Percentiles rank a stretch among this genome's conserved stretches.
Evolutionary conservation across 805 yeast species (phyloP).

Genomic region (Zygosaccharomyces bisporus): DNA sequence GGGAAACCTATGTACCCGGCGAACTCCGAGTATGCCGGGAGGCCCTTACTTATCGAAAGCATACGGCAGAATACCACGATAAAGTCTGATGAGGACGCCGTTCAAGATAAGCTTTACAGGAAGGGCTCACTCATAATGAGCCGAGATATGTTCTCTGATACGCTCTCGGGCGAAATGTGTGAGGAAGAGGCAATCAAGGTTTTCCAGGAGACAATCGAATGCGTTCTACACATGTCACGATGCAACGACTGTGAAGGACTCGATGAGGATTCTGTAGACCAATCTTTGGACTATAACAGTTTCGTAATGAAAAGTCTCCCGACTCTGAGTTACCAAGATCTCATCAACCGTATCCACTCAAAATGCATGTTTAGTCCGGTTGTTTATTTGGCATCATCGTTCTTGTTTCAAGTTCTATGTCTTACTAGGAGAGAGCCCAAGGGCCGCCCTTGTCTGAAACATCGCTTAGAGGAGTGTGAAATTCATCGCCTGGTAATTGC

Average conservation of each 20-base stretch:
- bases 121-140: not conserved
- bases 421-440: constrained; percentile 14
- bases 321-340: constrained; percentile 23
- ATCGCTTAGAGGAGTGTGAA: constrained; percentile 37
- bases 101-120: not conserved
- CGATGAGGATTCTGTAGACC: constrained; percentile 1
- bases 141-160: not conserved
- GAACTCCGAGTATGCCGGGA: not conserved
- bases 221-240: constrained; percentile 15
- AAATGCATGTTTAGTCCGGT: constrained; percentile 31
- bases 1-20: not conserved
- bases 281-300: constrained; percentile 8
- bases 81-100: not conserved
- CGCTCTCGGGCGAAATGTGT: not conserved
- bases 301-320: constrained; percentile 34
- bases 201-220: constrained; percentile 19
- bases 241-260: not conserved
- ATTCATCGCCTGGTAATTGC: constrained; percentile 46
- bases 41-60: not conserved
- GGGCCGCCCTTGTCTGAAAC: constrained; percentile 14
- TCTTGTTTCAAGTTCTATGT: constrained; percentile 24
- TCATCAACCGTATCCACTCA: constrained; percentile 28
- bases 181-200: constrained; percentile 14
- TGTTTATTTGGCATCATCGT: constrained; percentile 28
- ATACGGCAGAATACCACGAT: not conserved